Conservation (phyloP, 495 filamentous ascomycete species). For the Cetradonia linearis region DNA sequence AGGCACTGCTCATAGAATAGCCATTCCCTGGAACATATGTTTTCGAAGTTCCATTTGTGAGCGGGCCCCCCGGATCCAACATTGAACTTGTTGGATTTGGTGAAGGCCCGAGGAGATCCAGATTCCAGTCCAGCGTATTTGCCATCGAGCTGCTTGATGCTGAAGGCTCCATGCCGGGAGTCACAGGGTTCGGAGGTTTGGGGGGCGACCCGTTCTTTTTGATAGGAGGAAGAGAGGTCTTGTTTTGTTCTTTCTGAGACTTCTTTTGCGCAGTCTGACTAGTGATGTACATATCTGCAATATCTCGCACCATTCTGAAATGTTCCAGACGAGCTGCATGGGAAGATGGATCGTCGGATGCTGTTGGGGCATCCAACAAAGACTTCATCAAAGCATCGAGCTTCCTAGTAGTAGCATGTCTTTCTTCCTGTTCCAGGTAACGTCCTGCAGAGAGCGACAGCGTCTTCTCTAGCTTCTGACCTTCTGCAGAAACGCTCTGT, state of each 20-base stretch:
- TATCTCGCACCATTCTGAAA: constrained; percentile 19
- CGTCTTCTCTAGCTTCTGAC: constrained; percentile 26
- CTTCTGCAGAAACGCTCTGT: constrained; percentile 27
- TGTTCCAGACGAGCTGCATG: constrained; percentile 17
- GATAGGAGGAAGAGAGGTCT: background rate
- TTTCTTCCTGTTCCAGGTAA: constrained; percentile 25
- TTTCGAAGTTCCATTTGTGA: constrained; percentile 2
- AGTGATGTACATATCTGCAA: constrained; percentile 21
- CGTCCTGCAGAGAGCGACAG: constrained; percentile 20
- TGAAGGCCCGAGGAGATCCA: constrained; percentile 4
- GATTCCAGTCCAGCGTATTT: constrained; percentile 3
- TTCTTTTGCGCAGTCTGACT: constrained; percentile 10
- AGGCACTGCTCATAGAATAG: background rate
- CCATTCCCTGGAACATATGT: background rate
- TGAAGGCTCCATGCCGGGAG: constrained; percentile 10
- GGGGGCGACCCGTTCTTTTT: constrained; percentile 12
- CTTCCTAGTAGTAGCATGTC: constrained; percentile 34
- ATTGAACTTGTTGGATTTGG: constrained; percentile 1
- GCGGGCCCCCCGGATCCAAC: background rate
- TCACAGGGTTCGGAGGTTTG: constrained; percentile 14
- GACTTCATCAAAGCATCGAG: constrained; percentile 28
- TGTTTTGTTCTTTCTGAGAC: constrained; percentile 3
- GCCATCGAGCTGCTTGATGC: background rate
- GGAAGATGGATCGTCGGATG: constrained; percentile 8
- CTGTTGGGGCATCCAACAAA: constrained; percentile 8